These are phyloP conservation scores for Naganishia friedmannii DNA, from an alignment of 768 basidiomycete species.

Conservation along the genomic window DNA sequence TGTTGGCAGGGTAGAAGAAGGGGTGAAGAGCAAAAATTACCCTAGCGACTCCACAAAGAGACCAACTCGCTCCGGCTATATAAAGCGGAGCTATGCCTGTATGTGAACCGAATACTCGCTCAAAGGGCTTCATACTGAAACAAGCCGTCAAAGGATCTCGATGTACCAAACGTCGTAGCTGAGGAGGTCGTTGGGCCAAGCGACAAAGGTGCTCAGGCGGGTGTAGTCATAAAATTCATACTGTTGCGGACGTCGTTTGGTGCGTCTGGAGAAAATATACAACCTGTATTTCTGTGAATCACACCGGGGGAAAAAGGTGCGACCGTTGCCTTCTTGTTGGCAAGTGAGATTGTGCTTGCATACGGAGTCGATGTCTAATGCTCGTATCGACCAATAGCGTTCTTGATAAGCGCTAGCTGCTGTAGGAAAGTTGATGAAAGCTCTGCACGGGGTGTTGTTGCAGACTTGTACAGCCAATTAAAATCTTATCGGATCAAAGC, in stretches of 20 bases:
- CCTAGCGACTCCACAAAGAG: neutral
- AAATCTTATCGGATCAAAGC: slow-evolving; percentile 4
- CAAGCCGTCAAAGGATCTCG: neutral
- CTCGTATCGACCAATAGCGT: neutral
- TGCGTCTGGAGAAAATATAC: neutral
- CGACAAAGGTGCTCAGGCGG: neutral
- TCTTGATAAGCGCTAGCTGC: slow-evolving; percentile 9
- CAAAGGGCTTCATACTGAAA: neutral
- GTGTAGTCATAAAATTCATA: neutral
- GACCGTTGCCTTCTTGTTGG: neutral
- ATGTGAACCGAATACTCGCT: too few species aligned
- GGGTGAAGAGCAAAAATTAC: neutral
- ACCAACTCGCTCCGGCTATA: neutral
- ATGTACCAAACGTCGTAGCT: neutral
- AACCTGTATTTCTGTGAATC: neutral
- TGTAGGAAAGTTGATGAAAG: slow-evolving; percentile 12
- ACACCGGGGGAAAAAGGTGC: neutral
- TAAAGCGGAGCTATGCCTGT: neutral
- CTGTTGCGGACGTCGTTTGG: too few species aligned
- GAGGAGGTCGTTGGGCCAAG: neutral
- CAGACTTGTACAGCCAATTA: slow-evolving; percentile 17
- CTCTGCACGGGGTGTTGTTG: slow-evolving; percentile 13
- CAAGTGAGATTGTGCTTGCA: neutral
- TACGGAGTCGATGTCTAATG: neutral
- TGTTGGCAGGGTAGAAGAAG: slow-evolving; percentile 11